phyloP scores from a whole-genome alignment of 2,329 filamentous ascomycete species.

The Albophoma yamanashiensis region DNA sequence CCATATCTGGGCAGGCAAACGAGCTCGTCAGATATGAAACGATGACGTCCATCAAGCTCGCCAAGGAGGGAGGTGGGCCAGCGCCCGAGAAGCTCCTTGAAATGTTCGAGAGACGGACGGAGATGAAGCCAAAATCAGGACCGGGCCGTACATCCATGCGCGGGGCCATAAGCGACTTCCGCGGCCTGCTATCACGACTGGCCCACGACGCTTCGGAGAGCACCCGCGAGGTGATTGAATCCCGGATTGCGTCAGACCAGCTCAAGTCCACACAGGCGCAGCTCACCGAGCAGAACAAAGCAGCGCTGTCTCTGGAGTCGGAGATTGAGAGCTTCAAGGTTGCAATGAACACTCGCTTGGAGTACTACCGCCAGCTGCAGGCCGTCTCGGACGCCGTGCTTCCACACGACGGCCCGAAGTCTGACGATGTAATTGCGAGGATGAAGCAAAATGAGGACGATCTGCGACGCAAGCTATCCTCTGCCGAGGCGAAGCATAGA shows the following conservation, averaged over 20 bases:
- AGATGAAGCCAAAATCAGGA: slow-evolving; percentile 40
- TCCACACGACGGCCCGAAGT: slow-evolving; percentile 54
- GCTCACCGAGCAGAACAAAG: slow-evolving; percentile 40
- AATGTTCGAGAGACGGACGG: slow-evolving; percentile 35
- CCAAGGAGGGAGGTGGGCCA: slow-evolving; percentile 55
- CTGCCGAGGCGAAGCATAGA: slow-evolving; percentile 60
- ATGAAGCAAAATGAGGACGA: slow-evolving; percentile 23
- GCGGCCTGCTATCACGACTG: slow-evolving; percentile 45
- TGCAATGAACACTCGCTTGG: slow-evolving; percentile 75
- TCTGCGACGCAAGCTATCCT: slow-evolving; percentile 47
- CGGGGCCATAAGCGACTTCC: slow-evolving; percentile 57
- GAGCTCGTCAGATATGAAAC: slow-evolving; percentile 65
- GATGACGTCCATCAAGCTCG: slow-evolving; percentile 46
- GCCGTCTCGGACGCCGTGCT: slow-evolving; percentile 80
- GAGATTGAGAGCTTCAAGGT: slow-evolving; percentile 68
- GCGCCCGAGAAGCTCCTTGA: slow-evolving; percentile 52
- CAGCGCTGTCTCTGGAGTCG: slow-evolving; percentile 39
- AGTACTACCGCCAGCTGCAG: slow-evolving; percentile 87
- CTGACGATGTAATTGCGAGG: slow-evolving; percentile 34
- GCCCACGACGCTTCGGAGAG: slow-evolving; percentile 10
- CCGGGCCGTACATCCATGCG: slow-evolving; percentile 54
- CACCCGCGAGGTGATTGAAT: slow-evolving; percentile 54
- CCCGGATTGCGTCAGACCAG: slow-evolving; percentile 51
- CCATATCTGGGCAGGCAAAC: slow-evolving; percentile 69
- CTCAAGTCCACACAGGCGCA: slow-evolving; percentile 49